phyloP scores from a whole-genome alignment of 2,329 filamentous ascomycete genomes.

The Claviceps purpurea region DNA sequence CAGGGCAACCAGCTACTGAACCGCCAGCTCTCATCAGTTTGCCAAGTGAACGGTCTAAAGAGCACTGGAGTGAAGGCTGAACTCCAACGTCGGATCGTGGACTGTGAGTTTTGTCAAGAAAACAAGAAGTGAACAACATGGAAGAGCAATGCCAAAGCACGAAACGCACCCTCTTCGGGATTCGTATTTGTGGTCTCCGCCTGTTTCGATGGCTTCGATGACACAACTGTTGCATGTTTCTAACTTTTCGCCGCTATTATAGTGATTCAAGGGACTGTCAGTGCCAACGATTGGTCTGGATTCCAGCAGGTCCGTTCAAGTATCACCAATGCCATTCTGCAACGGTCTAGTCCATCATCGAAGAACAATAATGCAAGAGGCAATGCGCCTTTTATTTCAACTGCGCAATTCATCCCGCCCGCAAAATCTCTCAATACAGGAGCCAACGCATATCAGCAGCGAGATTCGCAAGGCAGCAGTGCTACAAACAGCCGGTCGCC shows the following conservation, averaged over 20 bases:
- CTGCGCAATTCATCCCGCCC: slow-evolving; percentile 7
- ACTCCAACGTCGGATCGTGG: slow-evolving; percentile 64
- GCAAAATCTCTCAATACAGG: slow-evolving; percentile 11
- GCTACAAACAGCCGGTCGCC: slow-evolving; percentile 11
- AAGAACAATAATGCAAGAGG: slow-evolving; percentile 7
- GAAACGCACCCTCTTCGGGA: too few relatives aligned
- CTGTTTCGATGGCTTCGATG: background rate
- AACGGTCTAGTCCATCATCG: slow-evolving; percentile 16
- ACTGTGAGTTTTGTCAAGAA: slow-evolving; percentile 45
- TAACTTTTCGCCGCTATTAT: slow-evolving; percentile 2
- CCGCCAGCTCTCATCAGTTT: slow-evolving; percentile 61
- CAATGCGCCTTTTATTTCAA: background rate
- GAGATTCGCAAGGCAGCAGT: slow-evolving; percentile 7
- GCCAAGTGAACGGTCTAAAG: slow-evolving; percentile 58
- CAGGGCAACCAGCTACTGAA: slow-evolving; percentile 35
- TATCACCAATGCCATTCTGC: slow-evolving; percentile 21
- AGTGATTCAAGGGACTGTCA: slow-evolving; percentile 30
- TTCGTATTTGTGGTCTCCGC: background rate
- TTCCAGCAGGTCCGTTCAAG: slow-evolving; percentile 32
- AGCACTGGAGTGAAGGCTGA: slow-evolving; percentile 77
- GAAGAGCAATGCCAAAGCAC: too few relatives aligned
- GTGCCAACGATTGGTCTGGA: slow-evolving; percentile 23
- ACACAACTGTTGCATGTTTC: background rate
- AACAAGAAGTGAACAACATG: background rate
- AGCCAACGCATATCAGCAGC: slow-evolving; percentile 5